These are phyloP conservation scores for Cucumis cinereus DNA, from an alignment of 306 rosid species.

Conservation along the genomic window DNA sequence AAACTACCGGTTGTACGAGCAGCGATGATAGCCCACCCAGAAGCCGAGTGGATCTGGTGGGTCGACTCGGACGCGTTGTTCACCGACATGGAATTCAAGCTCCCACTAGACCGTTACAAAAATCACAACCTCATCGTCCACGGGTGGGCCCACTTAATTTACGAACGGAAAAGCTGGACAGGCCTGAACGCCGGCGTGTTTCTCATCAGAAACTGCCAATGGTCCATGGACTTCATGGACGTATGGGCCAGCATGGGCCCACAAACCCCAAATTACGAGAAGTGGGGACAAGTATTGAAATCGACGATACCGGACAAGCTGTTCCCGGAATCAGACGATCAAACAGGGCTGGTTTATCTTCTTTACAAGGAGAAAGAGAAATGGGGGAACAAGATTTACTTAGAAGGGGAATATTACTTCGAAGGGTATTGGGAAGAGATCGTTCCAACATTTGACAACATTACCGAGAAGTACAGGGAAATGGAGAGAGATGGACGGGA, in stretches of 20 bases:
- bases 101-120: conserved; percentile 16
- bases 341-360: conserved; percentile 21
- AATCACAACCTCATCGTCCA: conserved; percentile 18
- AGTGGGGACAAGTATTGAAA: conserved; percentile 16
- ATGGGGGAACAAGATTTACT: conserved; percentile 24
- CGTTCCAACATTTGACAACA: conserved; percentile 4
- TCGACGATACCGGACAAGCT: conserved; percentile 21
- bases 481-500: conserved; percentile 2
- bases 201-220: conserved; percentile 30
- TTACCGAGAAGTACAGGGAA: conserved; percentile 3
- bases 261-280: not conserved
- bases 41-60: conserved; percentile 45
- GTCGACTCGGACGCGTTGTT: conserved; percentile 31
- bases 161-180: conserved; percentile 27
- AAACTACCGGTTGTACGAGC: conserved; percentile 19
- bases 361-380: not conserved
- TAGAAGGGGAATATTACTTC: conserved; percentile 18
- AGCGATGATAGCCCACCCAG: conserved; percentile 36
- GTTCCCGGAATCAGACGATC: conserved; percentile 24
- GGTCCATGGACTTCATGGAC: conserved; percentile 34
- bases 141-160: conserved; percentile 21
- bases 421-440: conserved; percentile 24
- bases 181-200: conserved; percentile 22
- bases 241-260: conserved; percentile 43
- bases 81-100: conserved; percentile 32